A percentile compares a stretch with the other conserved stretches of the same genome.
These are phyloP conservation scores for Capsicum rhomboideum DNA, from an alignment of 257 asterid species.

Conservation along the genomic window DNA sequence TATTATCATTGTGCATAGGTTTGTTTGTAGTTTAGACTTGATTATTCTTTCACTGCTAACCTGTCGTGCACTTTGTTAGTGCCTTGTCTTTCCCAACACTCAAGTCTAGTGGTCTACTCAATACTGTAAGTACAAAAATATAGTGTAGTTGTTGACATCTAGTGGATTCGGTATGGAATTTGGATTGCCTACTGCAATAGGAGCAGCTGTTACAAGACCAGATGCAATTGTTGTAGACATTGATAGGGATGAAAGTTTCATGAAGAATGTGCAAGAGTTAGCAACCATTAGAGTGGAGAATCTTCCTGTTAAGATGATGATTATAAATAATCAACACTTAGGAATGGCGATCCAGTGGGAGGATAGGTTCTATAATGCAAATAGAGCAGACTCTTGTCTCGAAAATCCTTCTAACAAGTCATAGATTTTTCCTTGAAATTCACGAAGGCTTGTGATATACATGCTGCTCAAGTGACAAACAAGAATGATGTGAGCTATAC, in stretches of 20 bases:
- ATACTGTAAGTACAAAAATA: slow-evolving; percentile 58
- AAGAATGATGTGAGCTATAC: slow-evolving; percentile 44
- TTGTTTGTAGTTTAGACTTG: no score
- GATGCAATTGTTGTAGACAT: slow-evolving; percentile 63
- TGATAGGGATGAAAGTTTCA: slow-evolving; percentile 85
- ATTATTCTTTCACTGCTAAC: no score
- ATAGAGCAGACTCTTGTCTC: slow-evolving; percentile 65
- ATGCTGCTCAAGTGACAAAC: slow-evolving; percentile 57
- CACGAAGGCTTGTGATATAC: slow-evolving; percentile 65
- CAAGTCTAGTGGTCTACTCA: slow-evolving; percentile 98
- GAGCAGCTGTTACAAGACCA: slow-evolving; percentile 80
- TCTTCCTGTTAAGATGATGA: slow-evolving; percentile 72
- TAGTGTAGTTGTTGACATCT: slow-evolving; percentile 70
- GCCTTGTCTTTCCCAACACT: no score
- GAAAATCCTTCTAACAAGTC: slow-evolving; percentile 59
- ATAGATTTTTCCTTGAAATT: slow-evolving; percentile 63
- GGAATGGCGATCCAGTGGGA: slow-evolving; percentile 95
- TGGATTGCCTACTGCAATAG: slow-evolving; percentile 79
- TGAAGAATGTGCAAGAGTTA: slow-evolving; percentile 73
- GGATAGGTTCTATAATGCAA: slow-evolving; percentile 72
- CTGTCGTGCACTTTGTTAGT: no score
- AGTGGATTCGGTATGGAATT: slow-evolving; percentile 86
- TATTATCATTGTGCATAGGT: no score
- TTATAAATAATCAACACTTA: slow-evolving; percentile 64
- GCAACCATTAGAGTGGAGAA: slow-evolving; percentile 69